Conservation (phyloP, 768 basidiomycete genomes). For the Pholiota microspora region DNA sequence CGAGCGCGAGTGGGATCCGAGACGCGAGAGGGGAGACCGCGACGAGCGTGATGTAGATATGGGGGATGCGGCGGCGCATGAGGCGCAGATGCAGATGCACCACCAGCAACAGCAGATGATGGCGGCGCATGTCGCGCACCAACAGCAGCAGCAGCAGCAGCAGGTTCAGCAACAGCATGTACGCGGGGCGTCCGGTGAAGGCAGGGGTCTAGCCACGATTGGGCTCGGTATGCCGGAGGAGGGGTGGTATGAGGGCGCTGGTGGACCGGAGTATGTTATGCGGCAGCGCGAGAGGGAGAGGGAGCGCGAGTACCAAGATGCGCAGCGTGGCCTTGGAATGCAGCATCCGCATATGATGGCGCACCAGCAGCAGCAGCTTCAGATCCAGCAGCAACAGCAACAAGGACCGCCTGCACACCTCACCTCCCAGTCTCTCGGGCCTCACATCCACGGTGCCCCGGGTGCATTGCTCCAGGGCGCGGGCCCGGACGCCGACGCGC, state of each 20-base stretch:
- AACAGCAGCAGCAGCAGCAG: not conserved
- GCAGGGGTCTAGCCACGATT: not conserved
- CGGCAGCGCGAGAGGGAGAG: conserved; percentile 10
- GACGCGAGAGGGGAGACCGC: not conserved
- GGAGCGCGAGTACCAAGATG: conserved; percentile 12
- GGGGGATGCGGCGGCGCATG: not conserved
- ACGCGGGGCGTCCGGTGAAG: conserved; percentile 1
- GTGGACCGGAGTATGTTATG: conserved; percentile 5
- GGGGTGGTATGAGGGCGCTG: not conserved
- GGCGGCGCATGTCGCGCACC: not conserved
- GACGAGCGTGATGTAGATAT: not conserved
- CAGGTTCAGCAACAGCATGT: not conserved
- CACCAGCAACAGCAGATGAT: not conserved
- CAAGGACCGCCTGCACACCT: conserved; percentile 8
- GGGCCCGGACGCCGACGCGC: not conserved
- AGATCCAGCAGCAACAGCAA: conserved; percentile 13
- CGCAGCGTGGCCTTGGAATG: not conserved
- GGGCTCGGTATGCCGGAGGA: not conserved
- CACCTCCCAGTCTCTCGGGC: conserved; percentile 1
- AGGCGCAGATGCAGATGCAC: conserved; percentile 1
- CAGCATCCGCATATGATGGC: not conserved
- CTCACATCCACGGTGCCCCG: not conserved
- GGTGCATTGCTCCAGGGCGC: not conserved
- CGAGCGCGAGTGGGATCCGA: not conserved
- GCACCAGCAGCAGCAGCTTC: conserved; percentile 14